Evolutionary conservation across 257 asterid genomes (phyloP).

Genomic region (Scutellaria galericulata): DNA sequence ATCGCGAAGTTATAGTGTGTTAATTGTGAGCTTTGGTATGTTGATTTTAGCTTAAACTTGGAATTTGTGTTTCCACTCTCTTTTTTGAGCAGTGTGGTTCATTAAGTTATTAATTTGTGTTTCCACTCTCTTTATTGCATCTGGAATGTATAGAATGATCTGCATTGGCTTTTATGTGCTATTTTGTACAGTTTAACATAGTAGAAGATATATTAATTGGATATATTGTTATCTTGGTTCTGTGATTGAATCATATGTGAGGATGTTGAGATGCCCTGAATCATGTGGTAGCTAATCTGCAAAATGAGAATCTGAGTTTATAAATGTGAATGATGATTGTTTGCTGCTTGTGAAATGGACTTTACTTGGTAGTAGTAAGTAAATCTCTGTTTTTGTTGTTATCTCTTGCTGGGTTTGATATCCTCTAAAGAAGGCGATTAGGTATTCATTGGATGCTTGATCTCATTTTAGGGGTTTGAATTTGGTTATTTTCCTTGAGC

Average conservation of each 20-base stretch:
- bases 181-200: background rate
- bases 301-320: background rate
- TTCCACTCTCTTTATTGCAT: background rate
- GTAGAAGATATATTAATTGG: background rate
- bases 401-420: background rate
- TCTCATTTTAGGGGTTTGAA: background rate
- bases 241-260: background rate
- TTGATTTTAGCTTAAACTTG: background rate
- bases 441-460: background rate
- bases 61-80: background rate
- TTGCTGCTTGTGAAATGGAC: background rate
- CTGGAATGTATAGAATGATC: background rate
- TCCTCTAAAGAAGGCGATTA: background rate
- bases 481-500: background rate
- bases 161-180: background rate
- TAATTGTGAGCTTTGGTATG: conserved; percentile 18
- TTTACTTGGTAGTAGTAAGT: background rate
- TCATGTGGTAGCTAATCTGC: background rate
- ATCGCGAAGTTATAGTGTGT: background rate
- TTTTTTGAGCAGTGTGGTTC: too few species aligned
- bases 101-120: background rate
- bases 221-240: too few species aligned
- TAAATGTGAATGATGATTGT: background rate
- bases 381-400: background rate
- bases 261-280: background rate